Evolutionary conservation across 768 basidiomycete species (phyloP), one percentile per base, ranked within the genome.

Genomic region (Neoboletus magnificus): DNA sequence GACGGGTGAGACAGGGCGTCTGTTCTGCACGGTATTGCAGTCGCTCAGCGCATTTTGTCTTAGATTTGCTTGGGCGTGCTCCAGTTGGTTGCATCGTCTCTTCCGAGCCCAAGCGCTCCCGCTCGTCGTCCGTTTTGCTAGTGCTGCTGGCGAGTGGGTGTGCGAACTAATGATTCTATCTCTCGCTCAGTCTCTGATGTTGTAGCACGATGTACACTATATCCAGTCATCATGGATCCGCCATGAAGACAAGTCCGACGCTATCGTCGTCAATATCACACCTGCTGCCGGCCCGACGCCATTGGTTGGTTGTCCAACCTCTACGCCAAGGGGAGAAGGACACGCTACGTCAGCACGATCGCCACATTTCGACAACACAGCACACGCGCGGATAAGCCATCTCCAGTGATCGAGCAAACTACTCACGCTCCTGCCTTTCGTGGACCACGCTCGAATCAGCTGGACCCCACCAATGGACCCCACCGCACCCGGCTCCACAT

Each of bases 331-430:
- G 23, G 23, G n/a, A 18, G 5, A 20, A 46, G 4, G n/a, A 4
- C 5, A 7, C 1, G 4, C 32, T 1, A 32, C 13, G 15, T 58
- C 40, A 59, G 44, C 32, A 25, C 13, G 29, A 37, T 33, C 20
- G 16, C 13, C 30, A 20, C 36, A 13, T 3, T 3, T 3, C 13
- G 23, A 37, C n/a, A 12, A n/a, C 3, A 2, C 12, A 25, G 35
- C 11, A 39, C 23, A 71, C 76, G 42, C 50, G 88, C 87, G 83
- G 50, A 89, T 84, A 1, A 5, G 87, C 23, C 85, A 87, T 41
- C 79, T 85, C 73, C 82, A 89, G 58, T 82, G 80, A 59, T 82
- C 76, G 47, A 88, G 77, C 71, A 86, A 70, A 39, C 78, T 80
- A 58, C 84, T 79, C 50, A 68, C 52, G 16, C n/a, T 37, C 9